Evolutionary conservation across 2,329 filamentous ascomycete genomes (phyloP), one percentile per base, ranked within the genome.

Genomic region (Leptographium galeiforme): DNA sequence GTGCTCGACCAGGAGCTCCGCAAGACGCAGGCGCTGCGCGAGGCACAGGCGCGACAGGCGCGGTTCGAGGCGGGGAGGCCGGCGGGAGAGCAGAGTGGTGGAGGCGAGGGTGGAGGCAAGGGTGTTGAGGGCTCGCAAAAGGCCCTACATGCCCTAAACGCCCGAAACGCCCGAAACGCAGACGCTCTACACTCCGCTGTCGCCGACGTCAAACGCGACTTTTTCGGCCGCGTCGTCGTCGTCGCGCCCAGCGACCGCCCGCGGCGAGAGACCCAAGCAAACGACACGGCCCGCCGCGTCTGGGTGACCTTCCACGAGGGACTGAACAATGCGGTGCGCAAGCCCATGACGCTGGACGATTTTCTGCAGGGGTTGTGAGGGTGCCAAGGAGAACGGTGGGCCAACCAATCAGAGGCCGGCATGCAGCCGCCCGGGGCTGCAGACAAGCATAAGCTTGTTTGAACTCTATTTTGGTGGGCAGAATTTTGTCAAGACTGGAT

Each of bases 241-340:
- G 36, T 45, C 38, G 61, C 62, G 19, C 18, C 43, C 8, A n/a
- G 44, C 19, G 61, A 61, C 25, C 65, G 8, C 16, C 16, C 67
- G 34, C 70, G 73, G 51, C 64, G 68, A 10, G 72, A 45, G 70
- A 65, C 12, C 19, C n/a, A 19, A n/a, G 16, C n/a, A 11, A n/a
- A 18, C 34, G 63, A 47, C 41, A 55, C 53, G 50, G 56, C 46
- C 32, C 62, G 60, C 46, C 74, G 84, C 61, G 85, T 90, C 5
- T 95, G 89, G 89, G 82, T 95, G 44, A 91, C 81, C 58, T 96
- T 83, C 66, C 83, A 95, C 62, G 90, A 96, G 70, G 90, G 90
- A 0, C 82, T 89, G 64, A 93, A 89, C 53, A 95, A 96, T 74
- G 90, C 90, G 12, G 90, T 96, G 56, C 77, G 86, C 66, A 95